Evolutionary conservation across 345 rosid genomes (phyloP).

Genomic region (Aurinia saxatilis): DNA sequence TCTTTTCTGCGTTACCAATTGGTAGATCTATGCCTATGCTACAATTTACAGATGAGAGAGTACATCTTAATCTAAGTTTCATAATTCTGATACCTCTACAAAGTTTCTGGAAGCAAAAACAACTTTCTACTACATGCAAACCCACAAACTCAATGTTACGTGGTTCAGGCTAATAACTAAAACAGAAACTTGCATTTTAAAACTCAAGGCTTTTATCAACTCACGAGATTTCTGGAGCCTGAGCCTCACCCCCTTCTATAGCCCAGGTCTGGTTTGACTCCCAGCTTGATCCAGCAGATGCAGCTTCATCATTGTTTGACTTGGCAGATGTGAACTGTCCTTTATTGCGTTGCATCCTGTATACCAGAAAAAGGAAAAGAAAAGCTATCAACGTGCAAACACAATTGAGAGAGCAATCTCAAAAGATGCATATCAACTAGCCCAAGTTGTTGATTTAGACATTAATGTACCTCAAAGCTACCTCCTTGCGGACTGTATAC

Average conservation of each 20-base stretch:
- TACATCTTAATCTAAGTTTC: too few species aligned
- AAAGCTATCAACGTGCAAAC: conserved; percentile 1
- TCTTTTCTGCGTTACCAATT: too few species aligned
- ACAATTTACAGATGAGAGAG: not conserved
- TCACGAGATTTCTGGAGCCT: conserved; percentile 44
- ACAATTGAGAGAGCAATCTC: not conserved
- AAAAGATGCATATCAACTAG: not conserved
- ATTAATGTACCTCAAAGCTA: conserved; percentile 46
- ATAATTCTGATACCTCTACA: not conserved
- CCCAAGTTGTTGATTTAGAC: not conserved
- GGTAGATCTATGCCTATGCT: not conserved
- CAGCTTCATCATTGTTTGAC: conserved; percentile 47
- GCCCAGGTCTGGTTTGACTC: conserved; percentile 43
- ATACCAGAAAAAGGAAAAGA: not conserved
- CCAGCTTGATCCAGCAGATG: conserved; percentile 48
- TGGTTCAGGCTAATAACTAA: not conserved
- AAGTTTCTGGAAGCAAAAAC: not conserved
- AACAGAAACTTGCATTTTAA: not conserved
- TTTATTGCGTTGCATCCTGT: conserved; percentile 63
- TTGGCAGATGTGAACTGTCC: conserved; percentile 60
- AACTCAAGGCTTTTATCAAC: conserved; percentile 13
- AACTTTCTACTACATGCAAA: not conserved
- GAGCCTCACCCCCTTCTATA: conserved; percentile 41
- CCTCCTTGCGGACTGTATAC: conserved; percentile 64
- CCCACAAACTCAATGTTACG: not conserved